Conservation (phyloP, 345 rosid species). For the Orychophragmus violaceus region DNA sequence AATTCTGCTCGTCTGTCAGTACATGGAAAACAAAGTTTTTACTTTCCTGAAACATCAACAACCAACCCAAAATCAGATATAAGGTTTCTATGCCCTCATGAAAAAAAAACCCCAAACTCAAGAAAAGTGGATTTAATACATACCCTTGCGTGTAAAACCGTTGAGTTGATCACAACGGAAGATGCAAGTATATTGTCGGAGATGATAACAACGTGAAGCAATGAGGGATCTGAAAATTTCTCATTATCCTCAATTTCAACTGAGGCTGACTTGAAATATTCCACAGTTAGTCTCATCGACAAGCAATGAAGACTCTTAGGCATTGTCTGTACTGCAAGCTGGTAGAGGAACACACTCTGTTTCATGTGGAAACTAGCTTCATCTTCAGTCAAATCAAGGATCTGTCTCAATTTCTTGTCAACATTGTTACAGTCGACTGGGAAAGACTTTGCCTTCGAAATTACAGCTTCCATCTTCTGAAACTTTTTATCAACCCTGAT, state of each 20-base stretch:
- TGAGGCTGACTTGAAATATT: conserved; percentile 58
- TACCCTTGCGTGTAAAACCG: conserved; percentile 65
- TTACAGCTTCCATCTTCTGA: conserved; percentile 62
- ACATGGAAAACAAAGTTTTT: conserved; percentile 75
- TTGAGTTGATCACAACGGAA: conserved; percentile 87
- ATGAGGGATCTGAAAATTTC: conserved; percentile 56
- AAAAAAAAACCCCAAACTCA: conserved; percentile 2
- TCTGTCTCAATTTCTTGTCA: conserved; percentile 91
- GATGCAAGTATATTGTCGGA: conserved; percentile 81
- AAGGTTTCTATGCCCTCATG: not conserved
- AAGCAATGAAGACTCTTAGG: conserved; percentile 96
- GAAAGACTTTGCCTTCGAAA: conserved; percentile 59
- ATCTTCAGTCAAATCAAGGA: conserved; percentile 79
- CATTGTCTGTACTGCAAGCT: conserved; percentile 85
- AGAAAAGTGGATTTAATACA: conserved; percentile 7
- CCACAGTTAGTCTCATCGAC: conserved; percentile 81
- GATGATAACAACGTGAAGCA: conserved; percentile 70
- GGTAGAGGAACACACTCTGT: conserved; percentile 74
- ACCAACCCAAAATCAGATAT: conserved; percentile 22
- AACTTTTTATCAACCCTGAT: conserved; percentile 63
- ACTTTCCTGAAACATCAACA: conserved; percentile 66
- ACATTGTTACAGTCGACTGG: conserved; percentile 79
- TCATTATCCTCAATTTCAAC: conserved; percentile 42
- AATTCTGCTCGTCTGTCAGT: conserved; percentile 80
- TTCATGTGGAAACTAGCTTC: conserved; percentile 88